phyloP scores from a whole-genome alignment of 805 yeast species.

The Lipomyces japonicus region DNA sequence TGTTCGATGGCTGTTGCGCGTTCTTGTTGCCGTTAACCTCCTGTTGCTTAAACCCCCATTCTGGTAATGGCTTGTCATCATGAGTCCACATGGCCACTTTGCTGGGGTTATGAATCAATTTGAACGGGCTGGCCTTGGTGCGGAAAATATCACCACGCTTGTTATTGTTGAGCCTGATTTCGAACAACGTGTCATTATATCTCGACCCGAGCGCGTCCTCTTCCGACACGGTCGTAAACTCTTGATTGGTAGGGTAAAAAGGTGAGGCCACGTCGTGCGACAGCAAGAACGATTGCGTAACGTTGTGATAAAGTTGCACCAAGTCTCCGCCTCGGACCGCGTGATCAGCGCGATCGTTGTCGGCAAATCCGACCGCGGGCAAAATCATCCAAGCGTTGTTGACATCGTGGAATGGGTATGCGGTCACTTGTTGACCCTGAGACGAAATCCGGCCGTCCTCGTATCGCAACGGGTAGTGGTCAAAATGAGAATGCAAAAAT shows the following conservation, averaged over 20 bases:
- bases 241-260: slow-evolving; percentile 84
- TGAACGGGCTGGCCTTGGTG: slow-evolving; percentile 66
- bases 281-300: slow-evolving; percentile 71
- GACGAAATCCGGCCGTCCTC: slow-evolving; percentile 96
- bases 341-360: slow-evolving; percentile 41
- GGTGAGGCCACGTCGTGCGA: slow-evolving; percentile 98
- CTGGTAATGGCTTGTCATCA: slow-evolving; percentile 77
- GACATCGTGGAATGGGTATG: slow-evolving; percentile 47
- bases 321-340: slow-evolving; percentile 66
- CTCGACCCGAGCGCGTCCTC: slow-evolving; percentile 56
- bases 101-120: slow-evolving; percentile 76
- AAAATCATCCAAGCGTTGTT: slow-evolving; percentile 86
- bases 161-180: slow-evolving; percentile 54
- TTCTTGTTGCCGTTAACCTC: slow-evolving; percentile 95
- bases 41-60: slow-evolving; percentile 89
- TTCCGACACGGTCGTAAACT: slow-evolving; percentile 68
- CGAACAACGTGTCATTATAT: slow-evolving; percentile 74
- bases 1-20: slow-evolving; percentile 58
- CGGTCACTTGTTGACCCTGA: slow-evolving; percentile 91
- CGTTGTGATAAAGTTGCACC: slow-evolving; percentile 75
- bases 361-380: slow-evolving; percentile 53
- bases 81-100: slow-evolving; percentile 92
- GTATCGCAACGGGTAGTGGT: slow-evolving; percentile 80
- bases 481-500: slow-evolving; percentile 75
- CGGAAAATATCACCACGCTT: slow-evolving; percentile 54